phyloP scores from a whole-genome alignment of 2,329 filamentous ascomycete genomes.

The Neonectria neomacrospora region DNA sequence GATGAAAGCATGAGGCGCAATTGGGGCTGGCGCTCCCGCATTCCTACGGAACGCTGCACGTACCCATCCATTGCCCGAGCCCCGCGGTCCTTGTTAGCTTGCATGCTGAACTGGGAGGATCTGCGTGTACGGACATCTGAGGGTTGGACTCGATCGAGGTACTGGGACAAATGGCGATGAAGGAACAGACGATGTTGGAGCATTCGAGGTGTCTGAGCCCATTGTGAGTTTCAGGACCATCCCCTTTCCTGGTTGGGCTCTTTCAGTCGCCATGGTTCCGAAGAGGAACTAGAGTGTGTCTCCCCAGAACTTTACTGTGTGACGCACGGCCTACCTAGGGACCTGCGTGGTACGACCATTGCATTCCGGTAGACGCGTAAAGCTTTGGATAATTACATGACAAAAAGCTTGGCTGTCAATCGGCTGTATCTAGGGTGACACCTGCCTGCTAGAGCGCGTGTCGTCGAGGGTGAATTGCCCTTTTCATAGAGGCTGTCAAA shows the following conservation, averaged over 20 bases:
- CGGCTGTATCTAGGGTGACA: background rate
- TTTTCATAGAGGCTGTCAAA: background rate
- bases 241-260: background rate
- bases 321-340: constrained; percentile 4
- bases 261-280: background rate
- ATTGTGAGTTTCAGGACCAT: background rate
- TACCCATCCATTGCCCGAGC: constrained; percentile 13
- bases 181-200: background rate
- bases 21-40: constrained; percentile 18
- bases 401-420: background rate
- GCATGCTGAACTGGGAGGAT: background rate
- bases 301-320: constrained; percentile 11
- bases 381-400: background rate
- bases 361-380: background rate
- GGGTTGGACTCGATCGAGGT: background rate
- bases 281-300: background rate
- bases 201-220: background rate
- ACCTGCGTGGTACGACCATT: background rate
- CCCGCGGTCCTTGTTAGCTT: constrained; percentile 9
- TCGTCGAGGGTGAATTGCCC: background rate
- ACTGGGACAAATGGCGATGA: constrained; percentile 9
- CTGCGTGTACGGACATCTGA: background rate
- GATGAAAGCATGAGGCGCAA: constrained; percentile 13
- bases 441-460: background rate
- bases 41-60: constrained; percentile 22